phyloP scores from a whole-genome alignment of 768 basidiomycete species.

The Auriscalpium microsporum region DNA sequence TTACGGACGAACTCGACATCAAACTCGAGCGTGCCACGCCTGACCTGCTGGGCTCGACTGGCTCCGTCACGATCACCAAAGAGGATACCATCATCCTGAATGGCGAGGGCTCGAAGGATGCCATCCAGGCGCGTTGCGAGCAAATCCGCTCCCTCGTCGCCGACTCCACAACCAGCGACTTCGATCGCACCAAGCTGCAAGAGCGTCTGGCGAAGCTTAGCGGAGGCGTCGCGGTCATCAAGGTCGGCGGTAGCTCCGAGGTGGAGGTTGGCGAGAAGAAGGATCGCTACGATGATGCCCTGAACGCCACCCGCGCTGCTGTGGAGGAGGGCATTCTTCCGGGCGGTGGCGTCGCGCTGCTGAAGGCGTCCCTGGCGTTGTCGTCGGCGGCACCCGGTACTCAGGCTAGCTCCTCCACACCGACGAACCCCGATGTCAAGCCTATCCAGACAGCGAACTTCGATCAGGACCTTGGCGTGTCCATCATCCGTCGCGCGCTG shows the following conservation, averaged over 20 bases:
- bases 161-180: conserved; percentile 84
- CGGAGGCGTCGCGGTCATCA: conserved; percentile 97
- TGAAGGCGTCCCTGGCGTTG: conserved; percentile 75
- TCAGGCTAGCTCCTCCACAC: conserved; percentile 13
- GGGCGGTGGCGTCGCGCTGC: conserved; percentile 89
- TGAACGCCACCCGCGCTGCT: conserved; percentile 96
- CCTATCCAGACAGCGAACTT: conserved; percentile 83
- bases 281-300: conserved; percentile 94
- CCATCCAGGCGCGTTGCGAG: conserved; percentile 89
- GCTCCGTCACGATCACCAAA: conserved; percentile 90
- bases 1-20: conserved; percentile 88
- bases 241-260: conserved; percentile 88
- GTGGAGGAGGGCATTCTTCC: conserved; percentile 99
- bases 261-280: conserved; percentile 99
- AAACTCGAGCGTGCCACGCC: conserved; percentile 87
- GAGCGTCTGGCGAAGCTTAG: conserved; percentile 94
- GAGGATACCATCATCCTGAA: conserved; percentile 97
- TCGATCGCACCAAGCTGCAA: conserved; percentile 90
- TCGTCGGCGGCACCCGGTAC: conserved; percentile 32
- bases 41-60: conserved; percentile 87
- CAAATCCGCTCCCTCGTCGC: conserved; percentile 81
- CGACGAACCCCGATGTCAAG: conserved; percentile 48
- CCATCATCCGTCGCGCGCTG: conserved; percentile 84
- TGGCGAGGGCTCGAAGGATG: conserved; percentile 84
- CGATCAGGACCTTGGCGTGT: conserved; percentile 93